phyloP scores from a whole-genome alignment of 1,284 basidiomycete species.

The Lignosus rhinocerotis region DNA sequence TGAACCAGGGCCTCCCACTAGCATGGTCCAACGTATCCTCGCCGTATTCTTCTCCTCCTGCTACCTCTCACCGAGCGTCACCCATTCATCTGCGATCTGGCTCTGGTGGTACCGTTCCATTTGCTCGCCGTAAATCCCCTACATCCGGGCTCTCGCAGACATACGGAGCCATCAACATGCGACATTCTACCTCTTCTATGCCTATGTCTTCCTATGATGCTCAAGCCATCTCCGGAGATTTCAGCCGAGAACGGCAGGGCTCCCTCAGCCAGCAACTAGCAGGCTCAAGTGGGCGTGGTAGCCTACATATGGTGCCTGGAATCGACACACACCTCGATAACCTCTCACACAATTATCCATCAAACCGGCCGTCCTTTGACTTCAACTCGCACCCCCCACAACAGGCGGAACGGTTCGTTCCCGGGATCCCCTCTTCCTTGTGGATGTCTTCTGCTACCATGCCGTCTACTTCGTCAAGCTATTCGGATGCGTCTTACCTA shows the following conservation, averaged over 20 bases:
- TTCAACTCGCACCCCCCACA: constrained; percentile 16
- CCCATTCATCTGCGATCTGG: constrained; percentile 29
- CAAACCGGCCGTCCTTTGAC: constrained; percentile 21
- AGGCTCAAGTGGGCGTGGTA: constrained; percentile 17
- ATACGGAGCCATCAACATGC: constrained; percentile 29
- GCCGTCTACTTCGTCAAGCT: constrained; percentile 43
- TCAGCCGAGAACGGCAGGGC: constrained; percentile 23
- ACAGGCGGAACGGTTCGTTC: constrained; percentile 50
- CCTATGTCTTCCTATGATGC: constrained; percentile 23
- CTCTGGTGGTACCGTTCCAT: constrained; percentile 25
- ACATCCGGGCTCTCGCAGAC: constrained; percentile 24
- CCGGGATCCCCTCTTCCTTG: constrained; percentile 66
- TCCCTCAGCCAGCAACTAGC: constrained; percentile 26
- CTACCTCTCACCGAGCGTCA: constrained; percentile 31
- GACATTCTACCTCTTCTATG: constrained; percentile 24
- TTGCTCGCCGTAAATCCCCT: constrained; percentile 32
- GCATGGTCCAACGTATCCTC: constrained; percentile 32
- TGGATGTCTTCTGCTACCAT: constrained; percentile 77
- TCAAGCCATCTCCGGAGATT: constrained; percentile 19
- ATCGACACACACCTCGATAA: constrained; percentile 23
- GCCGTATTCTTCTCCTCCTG: constrained; percentile 28
- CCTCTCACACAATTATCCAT: constrained; percentile 18
- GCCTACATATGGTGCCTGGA: constrained; percentile 17
- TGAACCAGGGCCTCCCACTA: constrained; percentile 11
- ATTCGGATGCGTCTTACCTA: constrained; percentile 37